A percentile compares a stretch with the other conserved stretches of the same genome.
phyloP scores from a whole-genome alignment of 495 filamentous ascomycete species.

The Viridothelium virens region DNA sequence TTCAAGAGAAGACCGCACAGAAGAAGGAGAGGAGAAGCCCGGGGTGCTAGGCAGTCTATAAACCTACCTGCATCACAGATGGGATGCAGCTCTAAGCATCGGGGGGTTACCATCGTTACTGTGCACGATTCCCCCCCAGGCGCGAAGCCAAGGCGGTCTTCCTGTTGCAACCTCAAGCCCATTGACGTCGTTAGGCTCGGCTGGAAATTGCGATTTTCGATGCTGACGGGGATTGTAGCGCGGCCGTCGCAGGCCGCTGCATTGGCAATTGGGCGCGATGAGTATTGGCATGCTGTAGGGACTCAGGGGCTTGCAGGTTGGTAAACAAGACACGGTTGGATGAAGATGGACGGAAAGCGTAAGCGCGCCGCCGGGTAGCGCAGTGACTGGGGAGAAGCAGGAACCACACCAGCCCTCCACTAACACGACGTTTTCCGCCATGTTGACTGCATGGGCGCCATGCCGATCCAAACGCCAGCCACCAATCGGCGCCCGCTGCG shows the following conservation, averaged over 20 bases:
- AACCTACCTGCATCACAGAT: slow-evolving; percentile 8
- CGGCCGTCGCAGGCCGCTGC: slow-evolving; percentile 1
- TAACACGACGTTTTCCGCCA: not conserved
- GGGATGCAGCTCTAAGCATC: not conserved
- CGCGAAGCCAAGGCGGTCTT: slow-evolving; percentile 1
- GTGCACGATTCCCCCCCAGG: not conserved
- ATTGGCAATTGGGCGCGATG: slow-evolving; percentile 10
- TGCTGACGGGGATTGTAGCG: not conserved
- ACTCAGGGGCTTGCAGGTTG: slow-evolving; percentile 12
- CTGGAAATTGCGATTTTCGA: slow-evolving; percentile 11
- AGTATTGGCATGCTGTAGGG: slow-evolving; percentile 3
- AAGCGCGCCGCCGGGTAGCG: not conserved
- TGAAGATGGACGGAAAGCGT: slow-evolving; percentile 1
- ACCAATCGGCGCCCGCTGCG: not conserved
- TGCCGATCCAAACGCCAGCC: not conserved
- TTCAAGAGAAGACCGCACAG: slow-evolving; percentile 8
- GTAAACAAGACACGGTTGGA: slow-evolving; percentile 9
- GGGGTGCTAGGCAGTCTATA: slow-evolving; percentile 1
- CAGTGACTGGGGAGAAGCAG: slow-evolving; percentile 5
- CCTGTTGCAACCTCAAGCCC: slow-evolving; percentile 6
- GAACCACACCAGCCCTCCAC: not conserved
- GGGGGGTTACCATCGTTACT: not conserved
- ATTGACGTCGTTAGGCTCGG: slow-evolving; percentile 7
- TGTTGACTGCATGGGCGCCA: too few species aligned
- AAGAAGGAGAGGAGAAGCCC: slow-evolving; percentile 5